A percentile compares a stretch with the other conserved stretches of the same genome.
phyloP scores from a whole-genome alignment of 768 basidiomycete species.

The Tephrocybe sp. region DNA sequence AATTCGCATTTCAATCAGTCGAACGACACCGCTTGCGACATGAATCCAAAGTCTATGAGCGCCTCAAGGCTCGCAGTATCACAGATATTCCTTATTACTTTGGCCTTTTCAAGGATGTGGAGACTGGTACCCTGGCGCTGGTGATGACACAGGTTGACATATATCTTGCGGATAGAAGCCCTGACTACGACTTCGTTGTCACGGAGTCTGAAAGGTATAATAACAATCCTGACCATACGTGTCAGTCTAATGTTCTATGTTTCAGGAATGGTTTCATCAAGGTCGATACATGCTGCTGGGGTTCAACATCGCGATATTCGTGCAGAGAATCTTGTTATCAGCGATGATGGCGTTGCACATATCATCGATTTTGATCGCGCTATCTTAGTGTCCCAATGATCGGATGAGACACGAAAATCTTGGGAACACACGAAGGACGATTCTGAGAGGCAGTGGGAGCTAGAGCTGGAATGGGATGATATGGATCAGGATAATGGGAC shows the following conservation, averaged over 20 bases:
- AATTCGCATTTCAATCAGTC: constrained; percentile 11
- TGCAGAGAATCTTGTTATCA: constrained; percentile 19
- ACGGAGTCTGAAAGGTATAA: neutral
- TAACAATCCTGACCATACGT: neutral
- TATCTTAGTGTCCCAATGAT: neutral
- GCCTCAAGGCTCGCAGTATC: neutral
- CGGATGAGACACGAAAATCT: neutral
- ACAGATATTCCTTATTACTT: constrained; percentile 11
- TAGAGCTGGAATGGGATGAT: neutral
- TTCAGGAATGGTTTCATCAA: constrained; percentile 1
- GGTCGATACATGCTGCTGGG: constrained; percentile 22
- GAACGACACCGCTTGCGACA: constrained; percentile 14
- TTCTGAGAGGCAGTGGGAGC: neutral
- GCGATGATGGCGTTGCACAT: constrained; percentile 14
- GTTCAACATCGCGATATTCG: constrained; percentile 25
- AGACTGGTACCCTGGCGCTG: constrained; percentile 11
- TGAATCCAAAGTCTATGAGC: constrained; percentile 17
- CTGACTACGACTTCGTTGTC: neutral
- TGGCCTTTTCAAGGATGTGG: constrained; percentile 17
- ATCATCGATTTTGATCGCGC: constrained; percentile 27
- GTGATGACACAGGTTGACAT: constrained; percentile 14
- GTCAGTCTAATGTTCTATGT: neutral
- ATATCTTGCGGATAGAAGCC: neutral
- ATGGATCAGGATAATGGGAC: neutral
- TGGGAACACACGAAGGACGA: neutral